Conservation (phyloP, 176 grass and related monocot genomes). For the Hsuehochloa calcarea region DNA sequence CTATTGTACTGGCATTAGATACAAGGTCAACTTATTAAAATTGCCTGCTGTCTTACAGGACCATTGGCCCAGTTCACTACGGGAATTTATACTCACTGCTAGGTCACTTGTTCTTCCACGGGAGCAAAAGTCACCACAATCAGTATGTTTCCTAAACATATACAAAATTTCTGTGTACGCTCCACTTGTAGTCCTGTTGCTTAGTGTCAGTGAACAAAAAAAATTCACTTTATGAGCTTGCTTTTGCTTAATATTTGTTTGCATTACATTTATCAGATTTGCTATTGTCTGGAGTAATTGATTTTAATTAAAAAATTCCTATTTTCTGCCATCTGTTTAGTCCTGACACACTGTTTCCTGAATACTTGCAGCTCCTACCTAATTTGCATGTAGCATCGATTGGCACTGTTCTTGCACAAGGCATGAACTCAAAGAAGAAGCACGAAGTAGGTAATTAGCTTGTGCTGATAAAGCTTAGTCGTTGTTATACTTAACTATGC, state of each 20-base stretch:
- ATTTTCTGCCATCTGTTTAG: not conserved
- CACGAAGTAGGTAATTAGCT: slow-evolving; percentile 79
- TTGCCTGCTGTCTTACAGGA: slow-evolving; percentile 42
- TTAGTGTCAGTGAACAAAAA: not conserved
- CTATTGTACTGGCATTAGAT: not conserved
- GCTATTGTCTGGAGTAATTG: not conserved
- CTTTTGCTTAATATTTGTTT: not conserved
- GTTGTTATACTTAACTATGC: not conserved
- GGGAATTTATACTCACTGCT: slow-evolving; percentile 55
- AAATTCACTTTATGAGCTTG: not conserved
- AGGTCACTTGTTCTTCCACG: slow-evolving; percentile 63
- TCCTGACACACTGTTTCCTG: not conserved
- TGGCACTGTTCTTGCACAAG: slow-evolving; percentile 79
- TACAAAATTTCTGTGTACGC: no score
- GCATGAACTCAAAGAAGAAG: slow-evolving; percentile 96
- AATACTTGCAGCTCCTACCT: slow-evolving; percentile 53
- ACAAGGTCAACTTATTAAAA: not conserved
- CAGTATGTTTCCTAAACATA: slow-evolving; percentile 40
- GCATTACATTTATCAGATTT: not conserved
- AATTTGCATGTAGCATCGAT: slow-evolving; percentile 57
- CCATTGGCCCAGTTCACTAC: slow-evolving; percentile 63
- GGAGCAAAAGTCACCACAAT: slow-evolving; percentile 47
- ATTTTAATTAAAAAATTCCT: not conserved
- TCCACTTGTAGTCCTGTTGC: not conserved
- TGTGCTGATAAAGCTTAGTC: not conserved